A percentile compares a stretch with the other conserved stretches of the same genome.
Conservation (phyloP, 345 rosid species). For the Pelargonium nanum region DNA sequence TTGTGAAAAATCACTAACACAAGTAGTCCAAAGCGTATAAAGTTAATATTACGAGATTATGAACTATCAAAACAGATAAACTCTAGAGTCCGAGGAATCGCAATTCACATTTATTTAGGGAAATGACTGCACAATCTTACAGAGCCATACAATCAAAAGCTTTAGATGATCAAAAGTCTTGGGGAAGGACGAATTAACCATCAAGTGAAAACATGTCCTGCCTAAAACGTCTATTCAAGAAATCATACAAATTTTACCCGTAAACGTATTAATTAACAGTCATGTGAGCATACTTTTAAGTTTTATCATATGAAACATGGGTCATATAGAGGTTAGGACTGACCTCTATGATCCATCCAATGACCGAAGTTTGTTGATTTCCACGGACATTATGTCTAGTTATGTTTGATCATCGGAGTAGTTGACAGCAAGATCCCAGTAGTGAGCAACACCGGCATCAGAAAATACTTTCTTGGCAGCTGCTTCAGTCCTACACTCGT, state of each 20-base stretch:
- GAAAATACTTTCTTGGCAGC: constrained; percentile 23
- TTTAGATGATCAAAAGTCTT: too few relatives aligned
- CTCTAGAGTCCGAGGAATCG: too few relatives aligned
- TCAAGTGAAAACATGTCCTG: too few relatives aligned
- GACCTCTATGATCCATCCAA: neutral
- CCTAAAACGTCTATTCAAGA: too few relatives aligned
- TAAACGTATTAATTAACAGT: neutral
- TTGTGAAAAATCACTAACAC: too few relatives aligned
- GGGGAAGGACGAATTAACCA: too few relatives aligned
- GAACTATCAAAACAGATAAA: too few relatives aligned
- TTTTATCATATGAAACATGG: neutral
- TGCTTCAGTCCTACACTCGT: constrained; percentile 26
- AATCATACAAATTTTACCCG: neutral
- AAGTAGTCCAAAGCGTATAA: too few relatives aligned
- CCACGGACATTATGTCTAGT: neutral
- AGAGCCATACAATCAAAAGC: too few relatives aligned
- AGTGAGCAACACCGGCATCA: constrained; percentile 29
- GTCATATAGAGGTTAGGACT: neutral
- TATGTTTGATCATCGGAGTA: constrained; percentile 16
- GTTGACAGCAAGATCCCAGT: constrained; percentile 29
- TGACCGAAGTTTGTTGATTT: neutral
- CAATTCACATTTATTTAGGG: too few relatives aligned
- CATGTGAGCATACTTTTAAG: neutral
- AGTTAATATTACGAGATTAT: too few relatives aligned
- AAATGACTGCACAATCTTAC: too few relatives aligned